Conservation (phyloP, 1,284 basidiomycete genomes). For the Puccinia novopanici region DNA sequence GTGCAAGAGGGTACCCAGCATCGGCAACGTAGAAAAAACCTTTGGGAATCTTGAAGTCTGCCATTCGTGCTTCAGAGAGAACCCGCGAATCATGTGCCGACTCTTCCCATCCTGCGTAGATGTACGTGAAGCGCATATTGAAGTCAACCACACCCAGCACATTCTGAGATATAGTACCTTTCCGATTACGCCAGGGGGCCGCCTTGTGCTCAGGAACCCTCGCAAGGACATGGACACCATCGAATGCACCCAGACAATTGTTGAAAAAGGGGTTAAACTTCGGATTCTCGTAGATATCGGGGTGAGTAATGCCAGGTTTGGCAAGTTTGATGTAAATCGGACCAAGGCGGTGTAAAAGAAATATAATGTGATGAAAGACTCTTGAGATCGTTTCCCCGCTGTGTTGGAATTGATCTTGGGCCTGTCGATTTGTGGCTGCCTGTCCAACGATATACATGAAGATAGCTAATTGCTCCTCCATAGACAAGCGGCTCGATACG, state of each 20-base stretch:
- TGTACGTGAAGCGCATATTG: slow-evolving; percentile 59
- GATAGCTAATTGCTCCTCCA: not conserved
- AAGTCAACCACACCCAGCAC: too few species aligned
- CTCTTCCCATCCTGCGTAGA: slow-evolving; percentile 61
- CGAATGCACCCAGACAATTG: slow-evolving; percentile 60
- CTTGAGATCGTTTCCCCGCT: slow-evolving; percentile 52
- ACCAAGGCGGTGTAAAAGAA: not conserved
- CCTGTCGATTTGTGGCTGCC: slow-evolving; percentile 7
- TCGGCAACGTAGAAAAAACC: slow-evolving; percentile 61
- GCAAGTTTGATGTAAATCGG: slow-evolving; percentile 44
- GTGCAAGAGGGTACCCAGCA: slow-evolving; percentile 60
- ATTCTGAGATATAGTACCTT: slow-evolving; percentile 60
- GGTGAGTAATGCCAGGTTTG: not conserved
- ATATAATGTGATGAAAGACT: slow-evolving; percentile 28
- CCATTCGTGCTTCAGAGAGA: slow-evolving; percentile 54
- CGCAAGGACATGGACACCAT: too few species aligned
- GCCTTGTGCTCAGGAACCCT: too few species aligned
- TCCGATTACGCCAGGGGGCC: slow-evolving; percentile 57
- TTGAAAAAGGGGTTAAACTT: slow-evolving; percentile 61
- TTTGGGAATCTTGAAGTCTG: slow-evolving; percentile 57
- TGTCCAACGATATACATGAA: not conserved
- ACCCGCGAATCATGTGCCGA: slow-evolving; percentile 59
- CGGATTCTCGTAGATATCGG: slow-evolving; percentile 54
- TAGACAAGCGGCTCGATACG: too few species aligned
- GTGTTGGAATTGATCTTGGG: slow-evolving; percentile 49